Evolutionary conservation across 2,329 filamentous ascomycete genomes (phyloP).

Genomic region (Zymoseptoria brevis): DNA sequence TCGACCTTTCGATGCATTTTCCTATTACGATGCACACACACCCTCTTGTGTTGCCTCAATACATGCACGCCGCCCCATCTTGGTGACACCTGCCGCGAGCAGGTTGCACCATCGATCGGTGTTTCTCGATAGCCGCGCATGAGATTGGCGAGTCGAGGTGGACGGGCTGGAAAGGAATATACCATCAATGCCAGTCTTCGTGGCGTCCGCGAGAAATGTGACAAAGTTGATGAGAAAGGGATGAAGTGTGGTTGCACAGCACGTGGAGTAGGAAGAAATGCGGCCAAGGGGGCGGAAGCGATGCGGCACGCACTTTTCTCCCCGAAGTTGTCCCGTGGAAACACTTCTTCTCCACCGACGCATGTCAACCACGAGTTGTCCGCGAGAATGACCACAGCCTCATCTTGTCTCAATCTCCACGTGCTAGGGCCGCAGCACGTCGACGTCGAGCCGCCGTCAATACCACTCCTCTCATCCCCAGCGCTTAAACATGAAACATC

Average conservation of each 20-base stretch:
- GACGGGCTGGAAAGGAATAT: not conserved
- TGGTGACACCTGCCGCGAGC: not conserved
- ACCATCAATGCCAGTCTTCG: not conserved
- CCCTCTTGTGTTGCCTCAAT: not conserved
- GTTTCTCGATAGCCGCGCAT: not conserved
- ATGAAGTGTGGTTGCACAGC: not conserved
- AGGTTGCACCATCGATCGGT: not conserved
- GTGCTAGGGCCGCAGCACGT: no score
- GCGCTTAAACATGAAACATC: not conserved
- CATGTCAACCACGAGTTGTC: not conserved
- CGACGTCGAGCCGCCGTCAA: no score
- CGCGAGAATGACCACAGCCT: not conserved
- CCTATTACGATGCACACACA: not conserved
- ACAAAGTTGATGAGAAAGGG: not conserved
- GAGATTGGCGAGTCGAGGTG: not conserved
- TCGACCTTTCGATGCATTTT: not conserved
- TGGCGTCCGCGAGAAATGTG: not conserved
- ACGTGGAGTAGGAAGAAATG: not conserved
- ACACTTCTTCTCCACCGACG: not conserved
- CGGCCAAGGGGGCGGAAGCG: no score
- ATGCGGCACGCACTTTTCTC: not conserved
- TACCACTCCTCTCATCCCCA: no score
- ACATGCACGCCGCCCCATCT: not conserved
- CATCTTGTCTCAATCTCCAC: no score
- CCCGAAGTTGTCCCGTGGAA: not conserved